These are phyloP conservation scores for Daldinia sp. DNA, from an alignment of 2,329 filamentous ascomycete species.

Conservation along the genomic window DNA sequence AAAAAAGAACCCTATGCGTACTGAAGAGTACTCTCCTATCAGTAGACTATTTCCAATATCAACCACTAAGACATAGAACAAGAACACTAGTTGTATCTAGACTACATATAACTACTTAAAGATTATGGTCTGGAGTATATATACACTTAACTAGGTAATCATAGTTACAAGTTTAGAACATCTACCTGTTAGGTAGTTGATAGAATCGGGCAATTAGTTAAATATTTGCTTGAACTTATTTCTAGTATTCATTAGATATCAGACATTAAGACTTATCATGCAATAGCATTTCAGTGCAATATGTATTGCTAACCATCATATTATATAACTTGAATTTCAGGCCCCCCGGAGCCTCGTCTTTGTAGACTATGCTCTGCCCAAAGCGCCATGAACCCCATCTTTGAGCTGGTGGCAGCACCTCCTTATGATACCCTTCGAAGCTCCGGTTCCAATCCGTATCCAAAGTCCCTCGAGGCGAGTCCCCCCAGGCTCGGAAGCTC, in stretches of 20 bases:
- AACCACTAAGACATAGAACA: too few relatives aligned
- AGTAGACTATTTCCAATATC: too few relatives aligned
- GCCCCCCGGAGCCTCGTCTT: slow-evolving; percentile 18
- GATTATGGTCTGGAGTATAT: too few relatives aligned
- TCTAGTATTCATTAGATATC: slow-evolving; percentile 1
- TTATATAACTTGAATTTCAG: slow-evolving; percentile 24
- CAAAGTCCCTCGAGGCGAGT: slow-evolving; percentile 24
- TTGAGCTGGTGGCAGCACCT: slow-evolving; percentile 11
- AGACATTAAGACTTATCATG: slow-evolving; percentile 7
- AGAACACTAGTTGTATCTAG: too few relatives aligned
- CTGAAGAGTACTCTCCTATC: too few relatives aligned
- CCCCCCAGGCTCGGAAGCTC: slow-evolving; percentile 8
- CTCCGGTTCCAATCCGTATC: slow-evolving; percentile 18
- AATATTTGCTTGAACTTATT: neutral
- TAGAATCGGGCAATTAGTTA: too few relatives aligned
- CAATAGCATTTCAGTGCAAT: slow-evolving; percentile 18
- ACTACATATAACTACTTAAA: too few relatives aligned
- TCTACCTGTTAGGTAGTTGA: too few relatives aligned
- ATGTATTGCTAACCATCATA: slow-evolving; percentile 33
- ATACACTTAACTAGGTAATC: too few relatives aligned
- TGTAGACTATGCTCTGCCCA: slow-evolving; percentile 13
- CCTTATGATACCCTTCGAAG: slow-evolving; percentile 22
- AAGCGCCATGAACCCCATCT: slow-evolving; percentile 9
- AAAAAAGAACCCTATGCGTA: too few relatives aligned
- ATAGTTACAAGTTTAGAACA: too few relatives aligned